Percentiles rank a stretch among this genome's conserved stretches.
phyloP scores from a whole-genome alignment of 2,329 filamentous ascomycete genomes.

The Fusarium chaquense region DNA sequence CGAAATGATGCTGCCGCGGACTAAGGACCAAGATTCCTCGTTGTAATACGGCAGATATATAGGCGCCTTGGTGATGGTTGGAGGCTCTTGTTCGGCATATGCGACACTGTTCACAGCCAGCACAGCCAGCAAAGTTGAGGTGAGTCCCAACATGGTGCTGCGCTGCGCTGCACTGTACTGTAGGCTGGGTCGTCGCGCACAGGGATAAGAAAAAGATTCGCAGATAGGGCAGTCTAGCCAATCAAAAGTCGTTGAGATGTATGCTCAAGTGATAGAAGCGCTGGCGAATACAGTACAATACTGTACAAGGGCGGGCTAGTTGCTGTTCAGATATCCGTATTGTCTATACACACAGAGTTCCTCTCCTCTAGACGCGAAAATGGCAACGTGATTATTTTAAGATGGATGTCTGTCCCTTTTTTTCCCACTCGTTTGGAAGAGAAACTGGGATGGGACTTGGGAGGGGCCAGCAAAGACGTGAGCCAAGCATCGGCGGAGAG shows the following conservation, averaged over 20 bases:
- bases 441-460: slow-evolving; percentile 21
- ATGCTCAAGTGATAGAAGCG: not conserved
- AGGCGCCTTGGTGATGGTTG: slow-evolving; percentile 56
- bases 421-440: not conserved
- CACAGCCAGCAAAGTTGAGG: slow-evolving; percentile 43
- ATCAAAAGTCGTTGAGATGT: slow-evolving; percentile 4
- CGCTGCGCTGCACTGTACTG: not conserved
- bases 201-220: slow-evolving; percentile 16
- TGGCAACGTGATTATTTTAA: slow-evolving; percentile 30
- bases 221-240: slow-evolving; percentile 2
- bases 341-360: not conserved
- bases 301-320: slow-evolving; percentile 6
- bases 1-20: slow-evolving; percentile 61
- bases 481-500: slow-evolving; percentile 37
- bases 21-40: slow-evolving; percentile 57
- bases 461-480: slow-evolving; percentile 15
- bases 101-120: slow-evolving; percentile 45
- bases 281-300: slow-evolving; percentile 5
- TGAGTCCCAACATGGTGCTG: slow-evolving; percentile 28
- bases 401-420: slow-evolving; percentile 3
- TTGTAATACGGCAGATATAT: slow-evolving; percentile 61
- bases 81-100: slow-evolving; percentile 34
- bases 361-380: slow-evolving; percentile 10
- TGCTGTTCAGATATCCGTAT: not conserved
- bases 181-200: slow-evolving; percentile 3